Conservation (phyloP, 192 early-diverging fungal genomes). For the Phycomyces nitens region DNA sequence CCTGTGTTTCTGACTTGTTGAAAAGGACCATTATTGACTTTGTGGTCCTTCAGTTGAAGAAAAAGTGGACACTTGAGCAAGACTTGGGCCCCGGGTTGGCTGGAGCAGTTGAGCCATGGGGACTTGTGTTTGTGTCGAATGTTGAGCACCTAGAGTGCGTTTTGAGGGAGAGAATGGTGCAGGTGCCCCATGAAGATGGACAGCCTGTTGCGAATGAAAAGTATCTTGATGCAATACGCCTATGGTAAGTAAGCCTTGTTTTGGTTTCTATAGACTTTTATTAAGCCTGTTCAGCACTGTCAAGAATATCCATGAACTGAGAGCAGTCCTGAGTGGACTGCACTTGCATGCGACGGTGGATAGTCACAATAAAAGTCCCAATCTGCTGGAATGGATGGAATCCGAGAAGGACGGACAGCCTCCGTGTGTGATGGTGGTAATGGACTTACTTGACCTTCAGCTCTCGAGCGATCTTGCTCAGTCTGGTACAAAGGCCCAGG, state of each 20-base stretch:
- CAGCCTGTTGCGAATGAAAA: not conserved
- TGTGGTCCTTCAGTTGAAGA: slow-evolving; percentile 8
- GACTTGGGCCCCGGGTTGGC: not conserved
- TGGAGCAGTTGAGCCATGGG: slow-evolving; percentile 5
- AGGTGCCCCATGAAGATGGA: not conserved
- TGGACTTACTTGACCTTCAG: slow-evolving; percentile 12
- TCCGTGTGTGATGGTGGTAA: slow-evolving; percentile 3
- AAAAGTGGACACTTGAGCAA: not conserved
- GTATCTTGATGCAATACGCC: slow-evolving; percentile 11
- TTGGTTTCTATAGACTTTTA: no score
- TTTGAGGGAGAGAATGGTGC: not conserved
- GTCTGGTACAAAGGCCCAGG: not conserved
- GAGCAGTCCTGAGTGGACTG: not conserved
- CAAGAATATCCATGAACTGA: slow-evolving; percentile 1
- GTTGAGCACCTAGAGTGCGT: not conserved
- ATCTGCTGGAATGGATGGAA: slow-evolving; percentile 10
- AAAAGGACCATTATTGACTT: slow-evolving; percentile 6
- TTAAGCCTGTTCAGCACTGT: no score
- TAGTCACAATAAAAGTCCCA: not conserved
- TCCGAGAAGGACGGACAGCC: slow-evolving; percentile 13
- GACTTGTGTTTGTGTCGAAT: slow-evolving; percentile 5
- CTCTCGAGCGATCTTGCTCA: not conserved
- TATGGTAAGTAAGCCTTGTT: slow-evolving; percentile 9
- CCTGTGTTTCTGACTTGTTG: no score
- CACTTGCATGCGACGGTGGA: not conserved